Conservation (phyloP, 2,329 filamentous ascomycete species). For the Calonectria leucothoes region DNA sequence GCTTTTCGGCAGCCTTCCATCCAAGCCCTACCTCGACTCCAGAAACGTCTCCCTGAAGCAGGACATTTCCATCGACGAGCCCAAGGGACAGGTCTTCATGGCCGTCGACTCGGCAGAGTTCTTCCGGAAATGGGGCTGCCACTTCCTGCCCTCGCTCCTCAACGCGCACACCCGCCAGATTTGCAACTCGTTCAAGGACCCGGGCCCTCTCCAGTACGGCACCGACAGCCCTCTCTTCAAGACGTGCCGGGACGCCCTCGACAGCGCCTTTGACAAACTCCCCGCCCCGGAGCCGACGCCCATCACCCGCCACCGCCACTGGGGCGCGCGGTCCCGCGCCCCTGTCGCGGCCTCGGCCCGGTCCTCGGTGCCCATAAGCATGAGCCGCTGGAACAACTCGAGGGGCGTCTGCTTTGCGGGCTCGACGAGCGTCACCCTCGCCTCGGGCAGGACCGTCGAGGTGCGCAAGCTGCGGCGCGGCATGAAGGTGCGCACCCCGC, state of each 20-base stretch:
- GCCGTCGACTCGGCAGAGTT: constrained; percentile 54
- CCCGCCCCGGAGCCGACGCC: constrained; percentile 56
- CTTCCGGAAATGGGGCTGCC: constrained; percentile 65
- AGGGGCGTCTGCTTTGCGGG: constrained; percentile 65
- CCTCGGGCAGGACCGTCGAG: constrained; percentile 51
- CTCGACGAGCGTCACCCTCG: constrained; percentile 58
- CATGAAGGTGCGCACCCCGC: constrained; percentile 61
- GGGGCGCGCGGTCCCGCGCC: neutral
- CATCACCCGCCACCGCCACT: neutral
- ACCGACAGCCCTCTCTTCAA: constrained; percentile 62
- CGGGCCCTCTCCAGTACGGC: constrained; percentile 67
- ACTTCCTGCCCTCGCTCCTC: constrained; percentile 68
- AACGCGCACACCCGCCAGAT: constrained; percentile 67
- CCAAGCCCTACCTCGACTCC: constrained; percentile 48
- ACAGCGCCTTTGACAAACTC: constrained; percentile 60
- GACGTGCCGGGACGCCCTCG: constrained; percentile 60
- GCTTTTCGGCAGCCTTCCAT: constrained; percentile 50
- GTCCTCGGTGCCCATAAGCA: constrained; percentile 43
- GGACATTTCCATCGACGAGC: constrained; percentile 58
- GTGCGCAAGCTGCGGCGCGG: constrained; percentile 59
- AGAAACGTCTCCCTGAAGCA: constrained; percentile 59
- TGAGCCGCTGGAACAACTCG: constrained; percentile 57
- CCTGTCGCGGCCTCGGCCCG: neutral
- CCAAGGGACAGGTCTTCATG: constrained; percentile 62
- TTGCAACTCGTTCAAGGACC: constrained; percentile 73